phyloP scores from a whole-genome alignment of 1,139 yeast genomes.

The Waltiozyma sp. region DNA sequence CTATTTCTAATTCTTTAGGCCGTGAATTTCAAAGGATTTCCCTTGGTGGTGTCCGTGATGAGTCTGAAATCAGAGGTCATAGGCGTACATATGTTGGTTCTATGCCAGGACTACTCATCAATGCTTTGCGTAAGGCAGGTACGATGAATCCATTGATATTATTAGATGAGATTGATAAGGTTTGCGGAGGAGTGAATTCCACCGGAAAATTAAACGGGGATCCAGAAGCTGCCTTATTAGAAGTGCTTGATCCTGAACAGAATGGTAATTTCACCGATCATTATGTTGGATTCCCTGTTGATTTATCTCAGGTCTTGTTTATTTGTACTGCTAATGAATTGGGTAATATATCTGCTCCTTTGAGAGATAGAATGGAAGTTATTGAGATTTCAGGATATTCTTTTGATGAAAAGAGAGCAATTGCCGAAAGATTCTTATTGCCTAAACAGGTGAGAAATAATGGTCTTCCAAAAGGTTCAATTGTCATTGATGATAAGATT shows the following conservation, averaged over 20 bases:
- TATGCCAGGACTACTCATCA: slow-evolving; percentile 80
- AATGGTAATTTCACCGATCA: slow-evolving; percentile 73
- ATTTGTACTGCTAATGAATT: slow-evolving; percentile 89
- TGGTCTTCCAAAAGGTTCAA: slow-evolving; percentile 43
- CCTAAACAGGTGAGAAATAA: slow-evolving; percentile 73
- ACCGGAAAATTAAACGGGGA: slow-evolving; percentile 61
- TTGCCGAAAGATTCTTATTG: slow-evolving; percentile 58
- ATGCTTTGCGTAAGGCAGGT: slow-evolving; percentile 67
- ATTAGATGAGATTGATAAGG: slow-evolving; percentile 83
- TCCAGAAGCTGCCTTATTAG: slow-evolving; percentile 84
- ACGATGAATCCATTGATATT: slow-evolving; percentile 84
- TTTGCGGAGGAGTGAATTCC: slow-evolving; percentile 42
- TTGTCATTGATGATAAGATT: slow-evolving; percentile 36
- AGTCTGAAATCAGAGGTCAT: slow-evolving; percentile 87
- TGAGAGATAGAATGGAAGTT: slow-evolving; percentile 79
- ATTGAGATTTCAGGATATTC: slow-evolving; percentile 77
- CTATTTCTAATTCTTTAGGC: slow-evolving; percentile 72
- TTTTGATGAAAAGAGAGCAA: slow-evolving; percentile 64
- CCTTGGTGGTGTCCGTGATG: slow-evolving; percentile 83
- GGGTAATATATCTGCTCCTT: slow-evolving; percentile 63
- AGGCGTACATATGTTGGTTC: slow-evolving; percentile 91
- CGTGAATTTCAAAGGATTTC: slow-evolving; percentile 77
- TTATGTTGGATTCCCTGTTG: slow-evolving; percentile 80
- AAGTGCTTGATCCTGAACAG: slow-evolving; percentile 88
- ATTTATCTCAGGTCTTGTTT: slow-evolving; percentile 72